Percentiles rank a stretch among this genome's conserved stretches.
phyloP scores from a whole-genome alignment of 495 filamentous ascomycete genomes.

The Bacidia rubella region DNA sequence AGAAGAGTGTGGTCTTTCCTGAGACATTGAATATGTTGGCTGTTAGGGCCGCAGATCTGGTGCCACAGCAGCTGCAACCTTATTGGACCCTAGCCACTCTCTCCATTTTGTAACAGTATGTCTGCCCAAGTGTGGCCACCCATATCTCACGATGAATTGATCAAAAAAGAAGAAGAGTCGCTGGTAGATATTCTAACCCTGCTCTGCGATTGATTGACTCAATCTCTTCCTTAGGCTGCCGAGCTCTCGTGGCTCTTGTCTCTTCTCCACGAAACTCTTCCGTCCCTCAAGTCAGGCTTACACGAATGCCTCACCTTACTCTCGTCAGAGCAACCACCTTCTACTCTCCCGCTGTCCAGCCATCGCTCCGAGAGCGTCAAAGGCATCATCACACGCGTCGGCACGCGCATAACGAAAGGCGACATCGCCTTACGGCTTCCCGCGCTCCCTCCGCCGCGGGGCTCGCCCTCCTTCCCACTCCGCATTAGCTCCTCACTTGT shows the following conservation, averaged over 20 bases:
- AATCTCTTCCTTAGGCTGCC: conserved; percentile 34
- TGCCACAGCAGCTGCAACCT: not conserved
- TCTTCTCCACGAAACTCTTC: conserved; percentile 63
- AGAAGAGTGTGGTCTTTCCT: too few relatives aligned
- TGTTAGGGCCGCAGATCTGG: too few relatives aligned
- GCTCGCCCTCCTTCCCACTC: conserved; percentile 25
- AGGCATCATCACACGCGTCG: conserved; percentile 73
- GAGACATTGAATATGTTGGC: too few relatives aligned
- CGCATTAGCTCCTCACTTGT: conserved; percentile 35
- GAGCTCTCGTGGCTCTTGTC: conserved; percentile 82
- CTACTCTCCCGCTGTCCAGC: conserved; percentile 80
- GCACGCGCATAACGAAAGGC: conserved; percentile 62
- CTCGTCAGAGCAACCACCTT: conserved; percentile 60
- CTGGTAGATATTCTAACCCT: conserved; percentile 34
- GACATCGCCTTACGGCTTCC: conserved; percentile 38
- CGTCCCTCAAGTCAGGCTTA: conserved; percentile 66
- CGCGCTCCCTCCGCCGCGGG: conserved; percentile 35
- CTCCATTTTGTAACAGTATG: conserved; percentile 6
- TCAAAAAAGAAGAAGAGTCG: conserved; percentile 51
- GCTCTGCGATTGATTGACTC: not conserved
- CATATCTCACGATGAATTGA: conserved; percentile 47
- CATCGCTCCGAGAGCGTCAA: conserved; percentile 79
- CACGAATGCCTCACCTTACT: conserved; percentile 79
- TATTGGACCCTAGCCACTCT: not conserved
- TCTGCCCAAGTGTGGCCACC: conserved; percentile 38